Percentiles rank a stretch among this genome's conserved stretches.
Evolutionary conservation across 2,329 filamentous ascomycete genomes (phyloP).

Genomic region (Leptoxyphium fumago): DNA sequence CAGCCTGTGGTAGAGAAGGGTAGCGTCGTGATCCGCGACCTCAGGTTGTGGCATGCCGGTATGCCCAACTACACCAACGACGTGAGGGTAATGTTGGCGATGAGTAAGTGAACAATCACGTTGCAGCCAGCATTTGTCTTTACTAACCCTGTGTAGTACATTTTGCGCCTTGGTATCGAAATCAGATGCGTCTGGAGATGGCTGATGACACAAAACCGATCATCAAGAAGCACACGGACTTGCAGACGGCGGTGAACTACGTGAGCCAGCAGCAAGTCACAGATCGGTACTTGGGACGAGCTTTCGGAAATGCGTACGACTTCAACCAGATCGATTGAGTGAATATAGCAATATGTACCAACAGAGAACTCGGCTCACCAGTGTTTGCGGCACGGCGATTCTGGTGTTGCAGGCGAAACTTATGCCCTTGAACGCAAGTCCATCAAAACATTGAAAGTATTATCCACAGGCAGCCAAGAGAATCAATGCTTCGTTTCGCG

Average conservation of each 20-base stretch:
- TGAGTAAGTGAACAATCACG: constrained; percentile 29
- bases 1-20: constrained; percentile 42
- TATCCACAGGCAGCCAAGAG: background rate
- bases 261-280: constrained; percentile 27
- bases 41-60: constrained; percentile 49
- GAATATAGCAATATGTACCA: too few species aligned
- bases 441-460: background rate
- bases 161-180: constrained; percentile 41
- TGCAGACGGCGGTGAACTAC: constrained; percentile 40
- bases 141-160: constrained; percentile 23
- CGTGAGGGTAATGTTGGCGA: constrained; percentile 15
- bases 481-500: background rate
- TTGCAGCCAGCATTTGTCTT: constrained; percentile 23
- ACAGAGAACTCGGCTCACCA: too few species aligned
- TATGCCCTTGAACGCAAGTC: too few species aligned
- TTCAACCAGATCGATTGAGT: constrained; percentile 33
- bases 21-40: constrained; percentile 42
- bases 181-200: constrained; percentile 42
- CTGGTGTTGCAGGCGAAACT: too few species aligned
- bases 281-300: constrained; percentile 38
- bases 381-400: too few species aligned
- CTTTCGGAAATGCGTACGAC: constrained; percentile 48
- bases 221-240: constrained; percentile 25
- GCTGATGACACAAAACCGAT: constrained; percentile 33
- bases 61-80: constrained; percentile 41